Evolutionary conservation across 176 grass and related monocot genomes (phyloP), one percentile per base, ranked within the genome.

Genomic region (Cenchrus fungigraminus): DNA sequence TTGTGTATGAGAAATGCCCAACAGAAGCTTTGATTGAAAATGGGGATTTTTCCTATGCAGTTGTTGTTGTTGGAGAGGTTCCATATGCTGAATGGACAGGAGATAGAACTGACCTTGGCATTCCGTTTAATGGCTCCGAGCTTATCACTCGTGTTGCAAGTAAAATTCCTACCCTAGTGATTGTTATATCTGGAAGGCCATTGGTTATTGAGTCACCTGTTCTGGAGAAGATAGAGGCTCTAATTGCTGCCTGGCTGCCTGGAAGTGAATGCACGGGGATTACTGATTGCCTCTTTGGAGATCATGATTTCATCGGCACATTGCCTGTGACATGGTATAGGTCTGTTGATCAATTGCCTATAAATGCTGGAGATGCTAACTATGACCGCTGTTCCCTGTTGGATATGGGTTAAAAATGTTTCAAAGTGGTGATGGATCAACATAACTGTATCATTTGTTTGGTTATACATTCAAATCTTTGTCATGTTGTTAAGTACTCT

Each of bases 161-260:
- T 52, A 89, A 85, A 80, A 54, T 95, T 17, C 93, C 89, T 50
- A 95, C 87, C 10, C 44, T 94, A 79, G 87, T 98, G 51, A 57
- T 95, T 66, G 73, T 92, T 68, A 76, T 97, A 81, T 95, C 95
- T 16, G 91, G 95, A 20, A 91, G 95, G 68, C 92, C 95, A 31
- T 92, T 98, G 88, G 73, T 90, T 79, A 69, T 98, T 44, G 86
- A 95, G 40, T 60, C 87, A 17, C 81, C 85, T 49, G 51, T 95
- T 64, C 73, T 95, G 49, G 87, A 86, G 4, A 88, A 90, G 74
- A 83, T 95, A 73, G 80, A 94, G 51, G 93, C 87, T 69, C 76
- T 98, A 19, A 91, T 98, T 75, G 93, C 89, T 73, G 89, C 96
- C 65, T 98, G 93, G 91, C 43, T 95, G 45, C 93, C 91, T 13